Evolutionary conservation across 2,329 filamentous ascomycete species (phyloP).

Genomic region (Colletotrichum navitas): DNA sequence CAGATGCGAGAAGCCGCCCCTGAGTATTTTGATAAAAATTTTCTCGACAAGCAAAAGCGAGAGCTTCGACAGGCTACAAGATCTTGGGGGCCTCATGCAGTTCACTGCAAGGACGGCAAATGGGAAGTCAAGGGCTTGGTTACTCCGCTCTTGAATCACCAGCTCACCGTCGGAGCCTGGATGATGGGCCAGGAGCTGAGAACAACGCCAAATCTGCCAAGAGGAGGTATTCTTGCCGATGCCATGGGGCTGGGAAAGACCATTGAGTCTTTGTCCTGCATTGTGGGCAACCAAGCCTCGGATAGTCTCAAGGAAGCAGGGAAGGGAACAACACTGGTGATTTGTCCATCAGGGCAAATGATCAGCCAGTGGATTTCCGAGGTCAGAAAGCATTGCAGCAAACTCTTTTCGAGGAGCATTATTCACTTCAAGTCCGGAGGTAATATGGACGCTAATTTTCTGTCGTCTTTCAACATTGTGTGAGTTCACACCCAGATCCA

Average conservation of each 20-base stretch:
- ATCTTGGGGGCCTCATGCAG: not conserved
- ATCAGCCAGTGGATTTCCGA: constrained; percentile 49
- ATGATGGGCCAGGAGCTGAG: constrained; percentile 66
- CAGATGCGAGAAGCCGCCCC: constrained; percentile 9
- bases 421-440: constrained; percentile 35
- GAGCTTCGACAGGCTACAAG: not conserved
- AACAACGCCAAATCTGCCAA: not conserved
- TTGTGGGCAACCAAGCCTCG: constrained; percentile 54
- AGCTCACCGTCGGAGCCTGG: constrained; percentile 64
- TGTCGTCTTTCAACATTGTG: constrained; percentile 27
- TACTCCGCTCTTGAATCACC: constrained; percentile 52
- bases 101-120: not conserved
- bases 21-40: not conserved
- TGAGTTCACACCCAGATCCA: constrained; percentile 12
- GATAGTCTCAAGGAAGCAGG: constrained; percentile 52
- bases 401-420: not conserved
- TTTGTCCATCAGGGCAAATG: constrained; percentile 47
- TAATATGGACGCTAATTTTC: constrained; percentile 1
- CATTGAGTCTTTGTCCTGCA: constrained; percentile 58
- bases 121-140: constrained; percentile 1
- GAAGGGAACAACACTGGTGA: constrained; percentile 52
- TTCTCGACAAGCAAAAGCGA: not conserved
- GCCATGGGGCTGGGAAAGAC: constrained; percentile 77
- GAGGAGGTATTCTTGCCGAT: constrained; percentile 71
- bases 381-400: constrained; percentile 45